Evolutionary conservation across 108 stramenopile species (phyloP), one percentile per base, ranked within the genome.

Genomic region (Skeletonema grethae): DNA sequence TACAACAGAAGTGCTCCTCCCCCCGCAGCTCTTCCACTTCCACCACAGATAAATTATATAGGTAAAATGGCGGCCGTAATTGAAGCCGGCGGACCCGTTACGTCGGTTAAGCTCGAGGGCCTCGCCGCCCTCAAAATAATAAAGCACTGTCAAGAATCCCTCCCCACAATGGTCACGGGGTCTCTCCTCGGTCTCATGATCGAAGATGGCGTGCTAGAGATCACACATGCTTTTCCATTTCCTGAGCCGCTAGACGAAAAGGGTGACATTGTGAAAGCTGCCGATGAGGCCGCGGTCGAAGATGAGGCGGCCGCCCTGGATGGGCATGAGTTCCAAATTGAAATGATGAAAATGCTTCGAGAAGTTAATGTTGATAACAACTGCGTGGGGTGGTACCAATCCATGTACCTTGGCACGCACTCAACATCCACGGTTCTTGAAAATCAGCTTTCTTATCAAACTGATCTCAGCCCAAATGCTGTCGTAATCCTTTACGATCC

Each of bases 361-460:
- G 96, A 97, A 87, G 96, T 98, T 67, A 98, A 98, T 72, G 93
- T 98, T 34, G 99, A 99, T 75, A 97, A 95, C 82, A 99, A 98
- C 84, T 95, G 93, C 71, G 98, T 98, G 50, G 99, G 99, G n/a
- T 99, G 97, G 97, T 99, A 99, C 85, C 96, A 97, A 67, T 91
- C 91, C 72, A 97, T 95, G 87, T 96, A 95, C 72, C 82, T 98
- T n/a, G 97, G 98, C 13, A 84, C 97, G 9, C 95, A 94, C 80
- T 97, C 96, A 61, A 96, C 96, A 5, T 65, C 84, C 25, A 67
- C 80, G 36, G 80, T 98, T 20, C 74, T 99, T 62, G 95, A 95
- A 70, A 96, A 93, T 72, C 98, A 98, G 82, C 89, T 96, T 36
- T 88, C 87, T 57, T 97, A 97, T 69, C 96, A 97, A 83, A 94